Evolutionary conservation across 2,329 filamentous ascomycete genomes (phyloP).

Genomic region (Colletotrichum limetticola): DNA sequence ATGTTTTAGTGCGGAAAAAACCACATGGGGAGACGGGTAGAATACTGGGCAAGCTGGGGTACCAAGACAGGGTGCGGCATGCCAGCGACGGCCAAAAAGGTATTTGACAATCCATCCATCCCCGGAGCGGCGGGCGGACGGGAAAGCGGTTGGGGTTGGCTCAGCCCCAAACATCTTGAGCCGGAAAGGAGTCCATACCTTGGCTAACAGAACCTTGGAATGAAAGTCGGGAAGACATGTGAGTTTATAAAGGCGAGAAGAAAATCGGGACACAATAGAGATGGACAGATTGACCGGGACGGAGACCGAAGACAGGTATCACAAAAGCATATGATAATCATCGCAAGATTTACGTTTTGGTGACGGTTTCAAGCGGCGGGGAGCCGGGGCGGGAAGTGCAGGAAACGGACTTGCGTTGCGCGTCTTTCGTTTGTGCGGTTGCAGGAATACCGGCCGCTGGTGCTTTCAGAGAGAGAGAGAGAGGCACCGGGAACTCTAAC

Average conservation of each 20-base stretch:
- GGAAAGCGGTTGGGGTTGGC: background rate
- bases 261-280: background rate
- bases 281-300: background rate
- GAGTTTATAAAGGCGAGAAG: background rate
- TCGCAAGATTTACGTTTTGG: background rate
- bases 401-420: background rate
- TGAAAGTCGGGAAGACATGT: background rate
- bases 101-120: background rate
- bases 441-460: background rate
- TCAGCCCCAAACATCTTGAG: background rate
- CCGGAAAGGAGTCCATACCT: background rate
- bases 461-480: background rate
- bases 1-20: background rate
- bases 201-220: background rate
- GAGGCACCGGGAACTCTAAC: background rate
- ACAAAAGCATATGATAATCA: background rate
- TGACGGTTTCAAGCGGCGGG: conserved; percentile 10
- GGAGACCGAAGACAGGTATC: too few relatives aligned
- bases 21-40: background rate
- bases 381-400: background rate
- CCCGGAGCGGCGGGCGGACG: background rate
- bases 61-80: background rate
- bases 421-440: background rate
- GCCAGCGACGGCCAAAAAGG: background rate
- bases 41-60: too few relatives aligned